Conservation (phyloP, 306 rosid genomes). For the Astragalus membranaceus region DNA sequence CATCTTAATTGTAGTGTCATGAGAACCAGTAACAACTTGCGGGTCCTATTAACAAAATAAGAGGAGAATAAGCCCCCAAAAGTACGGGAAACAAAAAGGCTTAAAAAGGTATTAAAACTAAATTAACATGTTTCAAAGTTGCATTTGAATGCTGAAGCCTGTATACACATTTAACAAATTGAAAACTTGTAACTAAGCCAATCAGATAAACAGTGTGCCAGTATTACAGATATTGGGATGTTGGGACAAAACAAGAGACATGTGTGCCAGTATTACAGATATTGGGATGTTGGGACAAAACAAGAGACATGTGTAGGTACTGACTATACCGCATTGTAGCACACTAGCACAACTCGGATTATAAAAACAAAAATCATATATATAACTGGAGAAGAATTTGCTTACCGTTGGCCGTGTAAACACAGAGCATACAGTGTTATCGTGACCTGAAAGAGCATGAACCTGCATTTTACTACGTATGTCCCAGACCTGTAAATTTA, state of each 20-base stretch:
- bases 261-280: constrained; percentile 2
- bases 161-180: constrained; percentile 7
- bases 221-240: constrained; percentile 1
- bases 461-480: constrained; percentile 92
- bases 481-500: constrained; percentile 86
- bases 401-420: constrained; percentile 87
- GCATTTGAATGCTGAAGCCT: not conserved
- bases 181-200: constrained; percentile 14
- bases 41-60: constrained; percentile 62
- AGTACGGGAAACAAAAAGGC: not conserved
- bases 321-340: not conserved
- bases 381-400: constrained; percentile 11
- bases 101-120: not conserved
- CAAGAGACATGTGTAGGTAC: not conserved
- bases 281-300: constrained; percentile 1
- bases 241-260: not conserved
- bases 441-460: constrained; percentile 89
- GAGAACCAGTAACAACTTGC: constrained; percentile 98
- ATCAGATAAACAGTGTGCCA: not conserved
- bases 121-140: not conserved
- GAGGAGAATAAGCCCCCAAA: not conserved
- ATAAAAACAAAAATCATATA: not conserved
- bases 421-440: constrained; percentile 95
- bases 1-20: constrained; percentile 87
- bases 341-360: not conserved